phyloP scores from a whole-genome alignment of 371 early-diverging fungal species.

The Apophysomyces ossiformis region DNA sequence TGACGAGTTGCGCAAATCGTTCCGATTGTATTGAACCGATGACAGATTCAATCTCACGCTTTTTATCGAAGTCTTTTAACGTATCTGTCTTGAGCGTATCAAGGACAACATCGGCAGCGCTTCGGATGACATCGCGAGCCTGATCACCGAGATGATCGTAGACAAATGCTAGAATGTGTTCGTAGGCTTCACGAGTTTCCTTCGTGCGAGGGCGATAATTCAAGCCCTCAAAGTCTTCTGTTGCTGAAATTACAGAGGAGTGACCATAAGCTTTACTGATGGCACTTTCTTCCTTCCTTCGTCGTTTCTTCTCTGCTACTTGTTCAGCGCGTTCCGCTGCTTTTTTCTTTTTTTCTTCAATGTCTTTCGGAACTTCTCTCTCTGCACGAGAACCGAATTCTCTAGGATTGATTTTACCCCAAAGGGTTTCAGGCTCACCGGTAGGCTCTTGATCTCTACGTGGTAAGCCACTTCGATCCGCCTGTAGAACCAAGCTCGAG shows the following conservation, averaged over 20 bases:
- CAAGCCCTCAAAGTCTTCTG: slow-evolving; percentile 88
- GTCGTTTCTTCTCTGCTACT: slow-evolving; percentile 55
- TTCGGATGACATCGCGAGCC: slow-evolving; percentile 85
- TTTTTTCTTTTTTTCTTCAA: slow-evolving; percentile 72
- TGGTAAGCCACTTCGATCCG: slow-evolving; percentile 81
- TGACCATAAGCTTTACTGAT: slow-evolving; percentile 77
- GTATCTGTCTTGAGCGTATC: slow-evolving; percentile 85
- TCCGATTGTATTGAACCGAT: slow-evolving; percentile 70
- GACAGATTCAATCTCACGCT: slow-evolving; percentile 82
- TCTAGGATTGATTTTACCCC: slow-evolving; percentile 84
- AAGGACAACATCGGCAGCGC: slow-evolving; percentile 89
- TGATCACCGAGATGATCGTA: slow-evolving; percentile 87
- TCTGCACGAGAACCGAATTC: slow-evolving; percentile 87
- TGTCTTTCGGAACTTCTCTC: slow-evolving; percentile 68
- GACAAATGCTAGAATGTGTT: slow-evolving; percentile 85
- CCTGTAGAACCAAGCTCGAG: slow-evolving; percentile 91
- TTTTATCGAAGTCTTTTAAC: slow-evolving; percentile 89
- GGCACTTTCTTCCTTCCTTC: slow-evolving; percentile 65
- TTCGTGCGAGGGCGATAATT: slow-evolving; percentile 91
- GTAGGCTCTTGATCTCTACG: slow-evolving; percentile 93
- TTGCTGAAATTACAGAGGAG: slow-evolving; percentile 84
- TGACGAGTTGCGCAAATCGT: slow-evolving; percentile 86
- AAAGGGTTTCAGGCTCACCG: slow-evolving; percentile 94
- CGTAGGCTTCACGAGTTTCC: slow-evolving; percentile 92
- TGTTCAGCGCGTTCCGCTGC: slow-evolving; percentile 53